phyloP scores from a whole-genome alignment of 345 rosid genomes.

The Gossypium australe region DNA sequence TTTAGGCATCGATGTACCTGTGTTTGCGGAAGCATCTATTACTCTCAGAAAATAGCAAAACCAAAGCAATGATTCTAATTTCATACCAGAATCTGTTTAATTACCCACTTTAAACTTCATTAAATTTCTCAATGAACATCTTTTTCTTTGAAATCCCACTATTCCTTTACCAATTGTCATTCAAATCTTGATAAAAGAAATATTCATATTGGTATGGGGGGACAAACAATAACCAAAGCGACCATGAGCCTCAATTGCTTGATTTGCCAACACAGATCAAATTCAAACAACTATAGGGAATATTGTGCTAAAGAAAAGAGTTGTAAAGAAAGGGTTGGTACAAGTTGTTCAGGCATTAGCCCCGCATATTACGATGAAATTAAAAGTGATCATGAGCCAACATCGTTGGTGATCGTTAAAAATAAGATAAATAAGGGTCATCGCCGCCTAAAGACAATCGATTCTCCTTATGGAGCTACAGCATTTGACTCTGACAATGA shows the following conservation, averaged over 20 bases:
- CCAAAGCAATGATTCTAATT: background rate
- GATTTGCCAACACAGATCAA: slow-evolving; percentile 40
- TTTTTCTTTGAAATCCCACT: background rate
- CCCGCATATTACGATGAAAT: slow-evolving; percentile 19
- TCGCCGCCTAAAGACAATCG: slow-evolving; percentile 34
- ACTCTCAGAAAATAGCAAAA: too few relatives aligned
- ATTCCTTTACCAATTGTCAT: background rate
- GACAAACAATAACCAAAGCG: background rate
- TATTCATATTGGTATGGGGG: too few relatives aligned
- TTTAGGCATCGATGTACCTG: slow-evolving; percentile 17
- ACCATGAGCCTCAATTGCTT: slow-evolving; percentile 67
- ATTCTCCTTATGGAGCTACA: slow-evolving; percentile 10
- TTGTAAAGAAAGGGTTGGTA: slow-evolving; percentile 11
- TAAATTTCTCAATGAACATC: background rate
- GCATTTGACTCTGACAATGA: slow-evolving; percentile 21
- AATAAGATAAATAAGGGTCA: slow-evolving; percentile 34
- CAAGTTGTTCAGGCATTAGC: slow-evolving; percentile 44
- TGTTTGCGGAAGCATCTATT: slow-evolving; percentile 5
- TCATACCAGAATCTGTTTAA: background rate
- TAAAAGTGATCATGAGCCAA: slow-evolving; percentile 20
- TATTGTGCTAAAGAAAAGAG: background rate
- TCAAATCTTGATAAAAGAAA: background rate
- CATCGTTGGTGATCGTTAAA: background rate
- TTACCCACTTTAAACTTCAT: background rate
- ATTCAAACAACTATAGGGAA: slow-evolving; percentile 15